Evolutionary conservation across 2,329 filamentous ascomycete genomes (phyloP).

Genomic region (Xylaria sp.): DNA sequence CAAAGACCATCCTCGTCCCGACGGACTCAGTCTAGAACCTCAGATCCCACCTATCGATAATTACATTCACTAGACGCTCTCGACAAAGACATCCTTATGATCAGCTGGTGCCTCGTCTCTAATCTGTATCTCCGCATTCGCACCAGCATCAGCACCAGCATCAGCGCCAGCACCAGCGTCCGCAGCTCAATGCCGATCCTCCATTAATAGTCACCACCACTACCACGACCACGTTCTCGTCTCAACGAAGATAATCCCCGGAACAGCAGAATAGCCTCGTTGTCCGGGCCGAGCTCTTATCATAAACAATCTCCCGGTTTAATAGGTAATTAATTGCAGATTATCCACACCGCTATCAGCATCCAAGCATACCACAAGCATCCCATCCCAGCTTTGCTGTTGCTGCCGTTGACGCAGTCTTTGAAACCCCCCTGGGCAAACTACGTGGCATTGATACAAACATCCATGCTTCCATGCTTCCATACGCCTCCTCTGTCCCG

Average conservation of each 20-base stretch:
- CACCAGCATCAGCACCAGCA: too few relatives aligned
- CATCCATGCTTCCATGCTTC: slow-evolving; percentile 15
- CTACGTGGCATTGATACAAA: slow-evolving; percentile 18
- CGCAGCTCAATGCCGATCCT: slow-evolving; percentile 12
- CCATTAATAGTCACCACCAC: slow-evolving; percentile 3
- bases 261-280: neutral
- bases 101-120: neutral
- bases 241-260: neutral
- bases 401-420: neutral
- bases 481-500: slow-evolving; percentile 2
- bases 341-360: neutral
- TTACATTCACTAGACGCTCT: neutral
- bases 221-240: slow-evolving; percentile 2
- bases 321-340: neutral
- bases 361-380: neutral
- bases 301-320: neutral
- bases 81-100: neutral
- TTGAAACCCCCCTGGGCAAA: slow-evolving; percentile 6
- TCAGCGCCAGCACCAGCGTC: too few relatives aligned
- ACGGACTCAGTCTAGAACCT: neutral
- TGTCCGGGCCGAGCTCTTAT: neutral
- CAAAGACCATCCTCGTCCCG: neutral
- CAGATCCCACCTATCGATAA: neutral
- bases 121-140: slow-evolving; percentile 3
- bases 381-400: neutral